These are phyloP conservation scores for Trypanosoma avium DNA, from an alignment of 208 protist genomes.

Conservation along the genomic window DNA sequence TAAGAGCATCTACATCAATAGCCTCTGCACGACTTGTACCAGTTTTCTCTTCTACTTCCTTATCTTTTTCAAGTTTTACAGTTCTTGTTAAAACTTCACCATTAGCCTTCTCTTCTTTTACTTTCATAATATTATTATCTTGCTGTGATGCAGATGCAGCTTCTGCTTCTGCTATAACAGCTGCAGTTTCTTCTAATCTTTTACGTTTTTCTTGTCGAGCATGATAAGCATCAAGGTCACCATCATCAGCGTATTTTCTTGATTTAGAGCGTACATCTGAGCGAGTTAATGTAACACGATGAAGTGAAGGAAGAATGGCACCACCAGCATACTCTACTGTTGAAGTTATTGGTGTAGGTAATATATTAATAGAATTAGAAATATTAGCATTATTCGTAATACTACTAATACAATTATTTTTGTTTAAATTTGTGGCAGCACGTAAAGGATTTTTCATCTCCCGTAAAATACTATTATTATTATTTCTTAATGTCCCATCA, in stretches of 20 bases:
- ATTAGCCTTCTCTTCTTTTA: slow-evolving; percentile 18
- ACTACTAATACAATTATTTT: not conserved
- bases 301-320: slow-evolving; percentile 57
- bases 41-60: slow-evolving; percentile 5
- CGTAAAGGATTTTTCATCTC: slow-evolving; percentile 2
- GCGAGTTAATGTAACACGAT: slow-evolving; percentile 60
- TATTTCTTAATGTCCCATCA: no score
- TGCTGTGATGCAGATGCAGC: slow-evolving; percentile 21
- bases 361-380: no score
- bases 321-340: slow-evolving; percentile 56
- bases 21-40: slow-evolving; percentile 21
- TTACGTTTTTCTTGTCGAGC: slow-evolving; percentile 47
- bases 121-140: not conserved
- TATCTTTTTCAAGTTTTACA: slow-evolving; percentile 12
- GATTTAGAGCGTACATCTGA: slow-evolving; percentile 54
- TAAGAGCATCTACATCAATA: slow-evolving; percentile 79
- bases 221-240: slow-evolving; percentile 37
- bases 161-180: slow-evolving; percentile 3
- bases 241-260: slow-evolving; percentile 70
- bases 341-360: slow-evolving; percentile 19
- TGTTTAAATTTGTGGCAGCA: no score
- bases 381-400: not conserved
- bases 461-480: no score
- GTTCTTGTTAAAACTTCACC: no score
- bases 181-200: slow-evolving; percentile 46